Evolutionary conservation across 345 rosid genomes (phyloP).

Genomic region (Draba incana): DNA sequence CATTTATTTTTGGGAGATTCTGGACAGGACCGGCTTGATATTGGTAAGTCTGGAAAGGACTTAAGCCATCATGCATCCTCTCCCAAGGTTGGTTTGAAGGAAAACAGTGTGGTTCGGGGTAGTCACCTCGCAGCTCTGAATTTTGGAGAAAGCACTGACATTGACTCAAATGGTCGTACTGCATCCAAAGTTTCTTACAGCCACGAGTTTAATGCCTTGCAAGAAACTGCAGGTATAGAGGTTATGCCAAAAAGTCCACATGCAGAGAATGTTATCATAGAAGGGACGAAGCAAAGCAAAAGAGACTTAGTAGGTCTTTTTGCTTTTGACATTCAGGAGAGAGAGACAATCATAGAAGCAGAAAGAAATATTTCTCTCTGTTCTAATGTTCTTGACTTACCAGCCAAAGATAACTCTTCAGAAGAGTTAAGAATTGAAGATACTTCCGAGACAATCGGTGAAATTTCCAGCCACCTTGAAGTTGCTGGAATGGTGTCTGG

Average conservation of each 20-base stretch:
- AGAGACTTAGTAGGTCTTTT: neutral
- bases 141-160: neutral
- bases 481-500: slow-evolving; percentile 30
- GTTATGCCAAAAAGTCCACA: no score
- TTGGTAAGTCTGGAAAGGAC: no score
- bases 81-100: neutral
- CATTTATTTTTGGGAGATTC: slow-evolving; percentile 18
- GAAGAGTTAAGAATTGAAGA: neutral
- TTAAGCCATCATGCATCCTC: slow-evolving; percentile 18
- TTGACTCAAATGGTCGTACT: neutral
- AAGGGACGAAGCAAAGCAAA: slow-evolving; percentile 10
- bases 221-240: slow-evolving; percentile 14
- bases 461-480: slow-evolving; percentile 6
- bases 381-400: neutral
- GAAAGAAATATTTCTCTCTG: neutral
- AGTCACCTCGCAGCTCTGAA: slow-evolving; percentile 1
- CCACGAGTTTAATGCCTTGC: neutral
- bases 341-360: slow-evolving; percentile 6
- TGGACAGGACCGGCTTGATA: neutral
- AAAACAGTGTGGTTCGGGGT: neutral
- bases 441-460: neutral
- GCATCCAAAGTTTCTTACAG: slow-evolving; percentile 6
- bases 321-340: neutral
- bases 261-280: neutral
- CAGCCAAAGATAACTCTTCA: neutral